A percentile compares a stretch with the other conserved stretches of the same genome.
These are phyloP conservation scores for Penicillium soppii DNA, from an alignment of 495 filamentous ascomycete genomes.

Conservation along the genomic window DNA sequence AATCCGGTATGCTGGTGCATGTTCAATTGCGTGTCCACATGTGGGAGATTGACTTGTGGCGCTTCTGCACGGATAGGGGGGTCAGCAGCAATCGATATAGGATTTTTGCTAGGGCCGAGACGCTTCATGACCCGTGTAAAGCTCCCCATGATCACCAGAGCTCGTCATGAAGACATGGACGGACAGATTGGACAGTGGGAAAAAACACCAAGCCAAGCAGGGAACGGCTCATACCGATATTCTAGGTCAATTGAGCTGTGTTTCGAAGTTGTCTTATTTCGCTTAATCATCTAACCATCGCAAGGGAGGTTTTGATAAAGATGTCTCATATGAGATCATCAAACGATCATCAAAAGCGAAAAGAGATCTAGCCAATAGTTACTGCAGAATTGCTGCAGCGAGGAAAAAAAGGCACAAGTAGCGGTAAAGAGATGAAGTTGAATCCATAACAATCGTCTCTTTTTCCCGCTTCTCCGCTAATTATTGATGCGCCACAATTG, in stretches of 20 bases:
- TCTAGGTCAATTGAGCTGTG: background rate
- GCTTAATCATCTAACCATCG: slow-evolving; percentile 12
- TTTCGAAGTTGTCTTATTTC: slow-evolving; percentile 2
- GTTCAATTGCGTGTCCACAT: slow-evolving; percentile 46
- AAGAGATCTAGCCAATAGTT: background rate
- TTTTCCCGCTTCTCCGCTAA: background rate
- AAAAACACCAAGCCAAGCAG: background rate
- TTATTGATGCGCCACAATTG: background rate
- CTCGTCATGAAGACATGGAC: background rate
- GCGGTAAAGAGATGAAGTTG: background rate
- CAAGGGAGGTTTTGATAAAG: slow-evolving; percentile 3
- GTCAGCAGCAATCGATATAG: slow-evolving; percentile 26
- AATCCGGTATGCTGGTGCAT: slow-evolving; percentile 46
- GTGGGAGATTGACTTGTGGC: slow-evolving; percentile 42
- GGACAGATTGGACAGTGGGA: background rate
- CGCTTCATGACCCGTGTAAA: slow-evolving; percentile 14
- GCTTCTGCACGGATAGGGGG: slow-evolving; percentile 17
- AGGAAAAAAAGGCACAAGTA: background rate
- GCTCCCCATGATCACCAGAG: slow-evolving; percentile 4
- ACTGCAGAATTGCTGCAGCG: slow-evolving; percentile 1
- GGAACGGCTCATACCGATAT: slow-evolving; percentile 8
- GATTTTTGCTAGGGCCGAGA: slow-evolving; percentile 3
- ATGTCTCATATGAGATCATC: slow-evolving; percentile 1
- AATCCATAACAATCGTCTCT: too few species aligned
- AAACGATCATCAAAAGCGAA: background rate